Conservation (phyloP, 169 alveolate species). For the Plasmodium relictum region DNA sequence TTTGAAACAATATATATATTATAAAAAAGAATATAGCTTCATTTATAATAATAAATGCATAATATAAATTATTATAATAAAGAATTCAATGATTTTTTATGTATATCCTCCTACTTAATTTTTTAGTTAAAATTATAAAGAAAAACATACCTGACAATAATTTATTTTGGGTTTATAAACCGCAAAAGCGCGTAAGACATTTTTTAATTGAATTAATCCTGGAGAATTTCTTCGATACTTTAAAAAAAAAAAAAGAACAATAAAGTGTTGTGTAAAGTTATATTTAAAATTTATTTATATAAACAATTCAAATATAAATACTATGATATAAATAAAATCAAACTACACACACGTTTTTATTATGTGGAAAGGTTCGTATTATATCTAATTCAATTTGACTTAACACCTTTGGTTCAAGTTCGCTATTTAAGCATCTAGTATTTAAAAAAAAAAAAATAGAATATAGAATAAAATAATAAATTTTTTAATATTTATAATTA, state of each 20-base stretch:
- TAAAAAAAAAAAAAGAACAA: slow-evolving; percentile 21
- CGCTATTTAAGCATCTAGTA: slow-evolving; percentile 74
- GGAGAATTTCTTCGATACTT: slow-evolving; percentile 55
- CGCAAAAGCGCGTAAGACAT: slow-evolving; percentile 90
- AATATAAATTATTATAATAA: too few species aligned
- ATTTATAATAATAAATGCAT: too few species aligned
- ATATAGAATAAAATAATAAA: too few species aligned
- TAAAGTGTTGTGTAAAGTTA: background rate
- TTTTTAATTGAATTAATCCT: slow-evolving; percentile 83
- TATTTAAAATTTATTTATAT: slow-evolving; percentile 8
- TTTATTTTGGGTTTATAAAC: slow-evolving; percentile 87
- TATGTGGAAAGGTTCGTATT: slow-evolving; percentile 88
- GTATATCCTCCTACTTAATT: background rate
- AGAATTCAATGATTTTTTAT: background rate
- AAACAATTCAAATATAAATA: background rate
- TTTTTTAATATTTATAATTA: too few species aligned
- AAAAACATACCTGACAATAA: slow-evolving; percentile 84
- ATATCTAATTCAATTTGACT: slow-evolving; percentile 90
- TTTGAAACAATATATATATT: background rate
- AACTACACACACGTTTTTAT: slow-evolving; percentile 81
- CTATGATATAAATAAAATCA: slow-evolving; percentile 7
- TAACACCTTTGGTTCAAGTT: slow-evolving; percentile 81
- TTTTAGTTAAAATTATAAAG: background rate
- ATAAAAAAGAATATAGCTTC: too few species aligned
- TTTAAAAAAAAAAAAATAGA: background rate